Evolutionary conservation across 805 yeast species (phyloP).

Genomic region (Pichia pseudocactophila): DNA sequence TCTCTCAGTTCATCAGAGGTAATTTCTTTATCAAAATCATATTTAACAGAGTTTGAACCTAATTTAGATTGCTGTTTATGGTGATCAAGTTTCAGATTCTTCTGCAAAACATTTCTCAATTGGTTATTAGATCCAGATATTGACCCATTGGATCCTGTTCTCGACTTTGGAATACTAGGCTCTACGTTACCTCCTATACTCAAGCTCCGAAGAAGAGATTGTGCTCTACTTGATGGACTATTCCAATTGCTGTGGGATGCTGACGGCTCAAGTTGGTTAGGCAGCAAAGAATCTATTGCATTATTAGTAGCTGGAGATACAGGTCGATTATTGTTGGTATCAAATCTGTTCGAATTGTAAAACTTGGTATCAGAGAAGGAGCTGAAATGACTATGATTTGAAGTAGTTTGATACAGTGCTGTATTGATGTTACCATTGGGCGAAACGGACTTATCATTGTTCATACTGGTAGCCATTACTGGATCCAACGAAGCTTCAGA

Average conservation of each 20-base stretch:
- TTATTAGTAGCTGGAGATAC: not conserved
- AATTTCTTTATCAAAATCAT: constrained; percentile 15
- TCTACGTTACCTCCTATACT: constrained; percentile 4
- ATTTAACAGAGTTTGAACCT: not conserved
- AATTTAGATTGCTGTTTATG: not conserved
- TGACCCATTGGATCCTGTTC: constrained; percentile 11
- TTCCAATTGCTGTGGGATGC: not conserved
- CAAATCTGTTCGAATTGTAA: not conserved
- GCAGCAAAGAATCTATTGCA: too few relatives aligned
- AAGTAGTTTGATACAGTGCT: not conserved
- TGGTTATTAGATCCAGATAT: constrained; percentile 2
- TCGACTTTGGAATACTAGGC: not conserved
- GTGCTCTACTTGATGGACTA: constrained; percentile 5
- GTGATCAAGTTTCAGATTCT: constrained; percentile 1
- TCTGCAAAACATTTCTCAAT: constrained; percentile 4
- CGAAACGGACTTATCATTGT: not conserved
- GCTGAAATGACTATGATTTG: not conserved
- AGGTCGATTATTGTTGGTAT: not conserved
- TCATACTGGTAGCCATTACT: constrained; percentile 3
- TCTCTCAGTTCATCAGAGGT: constrained; percentile 19
- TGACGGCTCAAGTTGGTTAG: not conserved
- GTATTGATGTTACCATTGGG: not conserved
- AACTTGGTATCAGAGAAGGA: not conserved
- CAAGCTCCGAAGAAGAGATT: constrained; percentile 6
- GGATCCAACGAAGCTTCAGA: constrained; percentile 9